These are phyloP conservation scores for Yarrowia divulgata DNA, from an alignment of 805 yeast genomes.

Conservation along the genomic window DNA sequence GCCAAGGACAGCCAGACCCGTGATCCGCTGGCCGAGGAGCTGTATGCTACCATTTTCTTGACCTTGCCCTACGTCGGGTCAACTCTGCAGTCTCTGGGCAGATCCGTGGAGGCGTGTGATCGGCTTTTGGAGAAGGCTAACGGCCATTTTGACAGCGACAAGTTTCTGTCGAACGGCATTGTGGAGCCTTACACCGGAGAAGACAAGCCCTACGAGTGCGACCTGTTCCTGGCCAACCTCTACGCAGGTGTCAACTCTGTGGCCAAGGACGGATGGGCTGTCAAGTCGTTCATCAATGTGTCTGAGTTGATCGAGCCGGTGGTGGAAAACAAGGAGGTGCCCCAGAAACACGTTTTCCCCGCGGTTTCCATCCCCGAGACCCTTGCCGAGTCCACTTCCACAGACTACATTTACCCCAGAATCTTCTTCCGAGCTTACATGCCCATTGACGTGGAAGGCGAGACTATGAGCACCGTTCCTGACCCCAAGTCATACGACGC, in stretches of 20 bases:
- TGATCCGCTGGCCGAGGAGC: constrained; percentile 68
- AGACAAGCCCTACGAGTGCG: constrained; percentile 5
- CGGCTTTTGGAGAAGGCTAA: constrained; percentile 1
- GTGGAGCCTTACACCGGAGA: constrained; percentile 37
- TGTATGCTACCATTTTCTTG: constrained; percentile 66
- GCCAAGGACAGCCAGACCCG: constrained; percentile 45
- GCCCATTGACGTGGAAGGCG: constrained; percentile 51
- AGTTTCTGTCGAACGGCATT: constrained; percentile 10
- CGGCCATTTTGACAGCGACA: not conserved
- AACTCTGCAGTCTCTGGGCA: not conserved
- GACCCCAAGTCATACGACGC: constrained; percentile 59
- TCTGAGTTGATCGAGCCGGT: constrained; percentile 38
- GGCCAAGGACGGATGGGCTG: constrained; percentile 44
- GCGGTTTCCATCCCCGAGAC: constrained; percentile 48
- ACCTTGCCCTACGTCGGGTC: constrained; percentile 59
- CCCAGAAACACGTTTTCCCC: constrained; percentile 48
- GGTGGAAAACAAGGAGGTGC: not conserved
- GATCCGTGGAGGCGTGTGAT: constrained; percentile 1
- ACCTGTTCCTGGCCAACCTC: constrained; percentile 13
- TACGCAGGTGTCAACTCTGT: constrained; percentile 17
- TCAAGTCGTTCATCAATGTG: constrained; percentile 44
- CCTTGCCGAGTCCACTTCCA: constrained; percentile 16
- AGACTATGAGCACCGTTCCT: constrained; percentile 73
- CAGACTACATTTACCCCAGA: constrained; percentile 65
- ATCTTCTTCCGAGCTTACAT: constrained; percentile 66